Evolutionary conservation across 352 stramenopile genomes (phyloP), one percentile per base, ranked within the genome.

Genomic region (Phytophthora tentaculata): DNA sequence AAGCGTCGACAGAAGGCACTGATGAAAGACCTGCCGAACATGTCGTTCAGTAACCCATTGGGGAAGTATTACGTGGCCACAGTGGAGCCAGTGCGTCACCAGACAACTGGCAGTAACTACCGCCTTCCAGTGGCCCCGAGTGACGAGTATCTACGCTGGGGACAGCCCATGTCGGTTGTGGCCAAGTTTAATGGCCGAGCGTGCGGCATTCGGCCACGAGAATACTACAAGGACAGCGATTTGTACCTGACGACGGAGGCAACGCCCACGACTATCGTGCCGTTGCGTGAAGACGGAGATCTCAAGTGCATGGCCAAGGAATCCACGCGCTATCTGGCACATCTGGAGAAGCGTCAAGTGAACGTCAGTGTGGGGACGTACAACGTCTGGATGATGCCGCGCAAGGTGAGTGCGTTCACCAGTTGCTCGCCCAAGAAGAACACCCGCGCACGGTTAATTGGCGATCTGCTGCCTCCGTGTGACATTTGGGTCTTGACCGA

Each of bases 311-410:
- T 90, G 71, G 83, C 84, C 7, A 89, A 91, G 55, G 84, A 91
- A 48, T 93, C 84, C 3, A 88, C 85, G 35, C 80, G 83, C 9
- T 79, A 68, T 22, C 65, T 93, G 24, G 83, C 84, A 10, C 79
- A 90, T 39, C 52, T 91, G 16, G 83, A 91, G 43, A 77, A 76
- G 28, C 79, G 80, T 17, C 81, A 82, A 19, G 81, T 93, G 26
- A 64, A 60, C 23, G 32, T 94, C 7, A 82, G 68, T 24, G 71
- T 94, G 7, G 86, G 83, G 24, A 94, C 83, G 13, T 94, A 92
- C 75, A 94, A 92, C 57, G 82, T 94, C 14, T 94, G 86, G 86
- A 94, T 94, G 86, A 79, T 94, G 79, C 86, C 85, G 8, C 83
- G 83, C 47, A 92, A 91, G 54, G 78, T 94, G 39, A 90, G 79